These are phyloP conservation scores for Wickerhamomyces alni DNA, from an alignment of 805 yeast genomes.

Conservation along the genomic window DNA sequence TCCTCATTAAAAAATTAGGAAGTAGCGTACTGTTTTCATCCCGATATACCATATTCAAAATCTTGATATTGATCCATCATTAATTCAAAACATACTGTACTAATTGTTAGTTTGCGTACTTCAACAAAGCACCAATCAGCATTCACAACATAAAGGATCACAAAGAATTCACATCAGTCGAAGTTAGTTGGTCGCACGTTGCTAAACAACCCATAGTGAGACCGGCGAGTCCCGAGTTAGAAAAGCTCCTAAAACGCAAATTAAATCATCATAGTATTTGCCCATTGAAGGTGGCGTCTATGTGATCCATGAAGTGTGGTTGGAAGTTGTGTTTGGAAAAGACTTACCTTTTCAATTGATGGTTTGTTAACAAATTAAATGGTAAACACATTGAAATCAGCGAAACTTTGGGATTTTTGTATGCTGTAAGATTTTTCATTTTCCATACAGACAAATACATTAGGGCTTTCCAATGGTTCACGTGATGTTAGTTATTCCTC, in stretches of 20 bases:
- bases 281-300: too few species aligned
- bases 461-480: too few species aligned
- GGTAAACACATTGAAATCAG: too few species aligned
- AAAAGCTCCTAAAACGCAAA: conserved; percentile 44
- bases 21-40: conserved; percentile 34
- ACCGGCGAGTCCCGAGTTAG: conserved; percentile 43
- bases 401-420: background rate
- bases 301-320: too few species aligned
- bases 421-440: background rate
- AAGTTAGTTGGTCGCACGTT: conserved; percentile 29
- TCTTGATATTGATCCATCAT: too few species aligned
- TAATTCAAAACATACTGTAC: too few species aligned
- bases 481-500: too few species aligned
- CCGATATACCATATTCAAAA: conserved; percentile 14
- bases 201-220: conserved; percentile 29
- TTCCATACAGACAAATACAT: background rate
- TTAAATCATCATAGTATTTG: conserved; percentile 39
- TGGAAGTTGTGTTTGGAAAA: too few species aligned
- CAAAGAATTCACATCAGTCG: conserved; percentile 4
- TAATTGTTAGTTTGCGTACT: too few species aligned
- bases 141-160: too few species aligned
- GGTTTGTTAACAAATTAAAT: background rate
- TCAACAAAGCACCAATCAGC: too few species aligned
- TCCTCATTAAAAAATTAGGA: conserved; percentile 27
- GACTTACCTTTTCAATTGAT: background rate